Conservation (phyloP, 106 monocot genomes). For the Platanthera guangdongensis region DNA sequence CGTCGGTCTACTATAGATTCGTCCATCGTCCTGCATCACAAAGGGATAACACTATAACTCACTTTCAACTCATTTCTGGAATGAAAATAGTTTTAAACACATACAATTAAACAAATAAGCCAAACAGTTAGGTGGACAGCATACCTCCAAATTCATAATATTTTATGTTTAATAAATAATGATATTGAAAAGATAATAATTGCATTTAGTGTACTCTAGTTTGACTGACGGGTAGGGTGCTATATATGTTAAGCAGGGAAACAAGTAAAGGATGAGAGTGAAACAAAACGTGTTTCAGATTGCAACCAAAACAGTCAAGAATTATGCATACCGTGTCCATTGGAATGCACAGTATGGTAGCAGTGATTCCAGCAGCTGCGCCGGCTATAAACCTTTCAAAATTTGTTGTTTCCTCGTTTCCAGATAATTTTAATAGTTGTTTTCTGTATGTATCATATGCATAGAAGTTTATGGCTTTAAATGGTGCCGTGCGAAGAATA, state of each 20-base stretch:
- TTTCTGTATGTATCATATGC: slow-evolving; percentile 96
- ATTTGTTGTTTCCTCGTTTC: slow-evolving; percentile 85
- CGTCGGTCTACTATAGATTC: no score
- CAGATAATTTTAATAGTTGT: slow-evolving; percentile 60
- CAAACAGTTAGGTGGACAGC: no score
- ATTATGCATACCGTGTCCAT: slow-evolving; percentile 79
- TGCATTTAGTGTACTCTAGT: no score
- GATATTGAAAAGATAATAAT: no score
- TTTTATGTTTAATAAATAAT: no score
- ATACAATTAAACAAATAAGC: no score
- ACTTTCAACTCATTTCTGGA: no score
- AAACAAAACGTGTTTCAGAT: neutral
- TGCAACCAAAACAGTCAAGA: slow-evolving; percentile 1
- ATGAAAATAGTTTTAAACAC: no score
- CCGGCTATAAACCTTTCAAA: slow-evolving; percentile 87
- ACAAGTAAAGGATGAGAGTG: neutral
- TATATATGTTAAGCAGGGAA: neutral
- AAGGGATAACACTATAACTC: no score
- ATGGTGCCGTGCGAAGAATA: slow-evolving; percentile 97
- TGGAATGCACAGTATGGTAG: slow-evolving; percentile 83
- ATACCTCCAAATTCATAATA: no score
- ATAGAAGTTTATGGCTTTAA: slow-evolving; percentile 94
- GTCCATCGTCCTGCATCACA: no score
- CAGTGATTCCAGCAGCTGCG: slow-evolving; percentile 90
- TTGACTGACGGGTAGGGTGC: neutral